Conservation (phyloP, 2,329 filamentous ascomycete species). For the Corinectria fuckeliana region DNA sequence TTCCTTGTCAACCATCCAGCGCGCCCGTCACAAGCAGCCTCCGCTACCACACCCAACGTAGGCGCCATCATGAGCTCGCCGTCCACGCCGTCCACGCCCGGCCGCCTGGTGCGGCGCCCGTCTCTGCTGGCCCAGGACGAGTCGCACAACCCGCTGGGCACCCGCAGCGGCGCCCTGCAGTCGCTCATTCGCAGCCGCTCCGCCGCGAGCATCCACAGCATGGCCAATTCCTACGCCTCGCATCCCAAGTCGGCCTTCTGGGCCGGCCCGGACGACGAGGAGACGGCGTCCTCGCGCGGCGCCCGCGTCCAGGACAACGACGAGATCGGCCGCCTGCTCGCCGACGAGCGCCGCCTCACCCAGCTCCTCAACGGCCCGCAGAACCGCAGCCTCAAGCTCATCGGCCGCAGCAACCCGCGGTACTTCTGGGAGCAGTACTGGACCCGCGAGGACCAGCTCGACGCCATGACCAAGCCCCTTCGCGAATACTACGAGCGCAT, state of each 20-base stretch:
- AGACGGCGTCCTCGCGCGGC: conserved; percentile 33
- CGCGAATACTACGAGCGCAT: conserved; percentile 88
- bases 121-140: conserved; percentile 45
- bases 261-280: conserved; percentile 43
- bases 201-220: conserved; percentile 41
- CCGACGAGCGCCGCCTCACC: conserved; percentile 65
- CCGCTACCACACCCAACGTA: too few species aligned
- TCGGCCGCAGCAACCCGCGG: conserved; percentile 85
- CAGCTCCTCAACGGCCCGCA: conserved; percentile 70
- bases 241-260: conserved; percentile 30
- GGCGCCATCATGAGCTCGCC: conserved; percentile 41
- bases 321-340: conserved; percentile 51
- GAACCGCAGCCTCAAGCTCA: conserved; percentile 83
- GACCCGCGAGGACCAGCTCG: conserved; percentile 78
- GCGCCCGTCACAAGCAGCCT: conserved; percentile 5
- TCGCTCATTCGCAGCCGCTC: conserved; percentile 50
- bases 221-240: conserved; percentile 35
- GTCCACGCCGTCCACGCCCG: conserved; percentile 33
- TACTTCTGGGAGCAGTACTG: conserved; percentile 90
- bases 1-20: background rate
- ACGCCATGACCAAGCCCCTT: conserved; percentile 72
- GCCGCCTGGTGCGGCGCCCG: conserved; percentile 38
- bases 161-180: conserved; percentile 46
- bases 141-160: conserved; percentile 43
- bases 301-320: conserved; percentile 46